Evolutionary conservation across 2,329 filamentous ascomycete genomes (phyloP).

Genomic region (Colletotrichum sp.): DNA sequence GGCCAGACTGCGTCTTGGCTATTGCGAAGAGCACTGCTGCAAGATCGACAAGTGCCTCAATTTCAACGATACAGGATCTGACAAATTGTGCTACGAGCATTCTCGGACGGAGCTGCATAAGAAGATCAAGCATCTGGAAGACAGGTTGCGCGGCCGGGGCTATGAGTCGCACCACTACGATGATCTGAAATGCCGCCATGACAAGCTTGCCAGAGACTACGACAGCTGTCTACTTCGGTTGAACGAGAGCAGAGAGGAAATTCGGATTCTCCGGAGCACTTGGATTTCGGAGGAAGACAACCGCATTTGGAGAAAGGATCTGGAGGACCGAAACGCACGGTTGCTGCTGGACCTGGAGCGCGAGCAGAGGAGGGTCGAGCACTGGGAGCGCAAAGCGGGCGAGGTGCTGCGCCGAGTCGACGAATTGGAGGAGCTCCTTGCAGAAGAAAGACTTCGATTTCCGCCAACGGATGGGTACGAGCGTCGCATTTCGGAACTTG

Average conservation of each 20-base stretch:
- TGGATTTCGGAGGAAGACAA: conserved; percentile 8
- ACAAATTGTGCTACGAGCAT: conserved; percentile 14
- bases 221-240: not conserved
- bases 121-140: conserved; percentile 9
- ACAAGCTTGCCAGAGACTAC: conserved; percentile 10
- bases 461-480: not conserved
- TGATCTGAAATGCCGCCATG: conserved; percentile 3
- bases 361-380: conserved; percentile 92
- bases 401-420: conserved; percentile 4
- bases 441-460: conserved; percentile 1
- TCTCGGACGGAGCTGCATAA: not conserved
- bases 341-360: conserved; percentile 80
- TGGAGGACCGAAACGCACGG: conserved; percentile 8
- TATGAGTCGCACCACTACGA: not conserved
- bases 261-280: not conserved
- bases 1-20: not conserved
- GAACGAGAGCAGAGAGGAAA: conserved; percentile 1
- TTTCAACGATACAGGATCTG: conserved; percentile 1
- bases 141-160: not conserved
- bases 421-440: conserved; percentile 7
- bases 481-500: conserved; percentile 7
- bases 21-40: conserved; percentile 14
- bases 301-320: conserved; percentile 7
- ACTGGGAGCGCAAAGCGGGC: conserved; percentile 86
- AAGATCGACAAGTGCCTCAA: conserved; percentile 14